Conservation (phyloP, 78 protist genomes). For the Diacronema lutheri region DNA sequence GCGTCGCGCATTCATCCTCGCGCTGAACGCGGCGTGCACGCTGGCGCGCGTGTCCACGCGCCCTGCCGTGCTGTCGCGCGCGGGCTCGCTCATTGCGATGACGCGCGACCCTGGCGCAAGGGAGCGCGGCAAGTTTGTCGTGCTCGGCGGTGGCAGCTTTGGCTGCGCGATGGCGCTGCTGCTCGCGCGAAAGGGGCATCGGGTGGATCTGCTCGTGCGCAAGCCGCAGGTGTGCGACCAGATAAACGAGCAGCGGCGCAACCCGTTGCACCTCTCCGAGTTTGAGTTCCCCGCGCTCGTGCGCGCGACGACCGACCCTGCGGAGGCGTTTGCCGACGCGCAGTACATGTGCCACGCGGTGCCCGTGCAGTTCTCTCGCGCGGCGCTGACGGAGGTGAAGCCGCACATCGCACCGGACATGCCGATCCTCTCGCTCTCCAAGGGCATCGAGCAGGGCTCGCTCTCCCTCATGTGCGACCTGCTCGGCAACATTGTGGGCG, state of each 20-base stretch:
- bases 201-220: conserved; percentile 13
- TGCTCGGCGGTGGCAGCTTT: conserved; percentile 38
- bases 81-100: too few species aligned
- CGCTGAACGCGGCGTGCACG: too few species aligned
- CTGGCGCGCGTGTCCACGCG: too few species aligned
- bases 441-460: conserved; percentile 32
- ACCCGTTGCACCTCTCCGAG: not conserved
- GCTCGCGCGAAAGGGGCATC: not conserved
- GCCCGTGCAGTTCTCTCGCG: conserved; percentile 30
- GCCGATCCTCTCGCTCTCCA: conserved; percentile 30
- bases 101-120: too few species aligned
- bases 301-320: conserved; percentile 8
- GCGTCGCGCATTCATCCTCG: too few species aligned
- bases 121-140: not conserved
- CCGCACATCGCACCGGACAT: not conserved
- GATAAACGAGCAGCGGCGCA: conserved; percentile 9
- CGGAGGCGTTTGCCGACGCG: conserved; percentile 9
- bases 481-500: conserved; percentile 19
- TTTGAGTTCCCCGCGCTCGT: not conserved
- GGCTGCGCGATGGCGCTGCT: conserved; percentile 39
- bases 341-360: conserved; percentile 34
- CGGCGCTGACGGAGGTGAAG: not conserved
- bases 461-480: conserved; percentile 20
- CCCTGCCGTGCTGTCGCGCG: too few species aligned
- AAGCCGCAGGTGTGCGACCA: not conserved